Evolutionary conservation across 495 filamentous ascomycete genomes (phyloP).

Genomic region (Copromyces sp.): DNA sequence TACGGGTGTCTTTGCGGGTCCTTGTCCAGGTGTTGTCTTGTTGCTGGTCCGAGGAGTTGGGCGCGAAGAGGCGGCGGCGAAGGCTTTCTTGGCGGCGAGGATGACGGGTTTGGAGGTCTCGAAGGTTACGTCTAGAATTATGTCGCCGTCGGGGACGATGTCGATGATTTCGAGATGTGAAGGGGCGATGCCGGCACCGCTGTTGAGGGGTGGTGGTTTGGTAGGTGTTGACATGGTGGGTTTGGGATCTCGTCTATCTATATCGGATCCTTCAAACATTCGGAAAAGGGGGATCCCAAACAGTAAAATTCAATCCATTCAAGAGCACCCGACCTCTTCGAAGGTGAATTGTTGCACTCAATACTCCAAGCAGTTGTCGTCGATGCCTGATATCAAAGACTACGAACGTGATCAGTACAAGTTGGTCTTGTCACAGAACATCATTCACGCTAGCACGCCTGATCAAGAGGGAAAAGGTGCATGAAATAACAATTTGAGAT

Average conservation of each 20-base stretch:
- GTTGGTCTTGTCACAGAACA: background rate
- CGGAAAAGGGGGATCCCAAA: background rate
- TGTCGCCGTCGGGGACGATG: slow-evolving; percentile 43
- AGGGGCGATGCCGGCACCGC: background rate
- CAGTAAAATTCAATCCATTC: background rate
- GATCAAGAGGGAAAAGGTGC: background rate
- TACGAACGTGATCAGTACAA: background rate
- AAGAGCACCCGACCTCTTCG: no score
- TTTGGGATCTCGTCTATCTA: background rate
- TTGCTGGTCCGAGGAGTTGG: slow-evolving; percentile 6
- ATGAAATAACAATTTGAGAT: background rate
- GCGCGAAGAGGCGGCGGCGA: background rate
- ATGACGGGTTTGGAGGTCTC: slow-evolving; percentile 30
- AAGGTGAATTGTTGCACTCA: background rate
- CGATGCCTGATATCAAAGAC: background rate
- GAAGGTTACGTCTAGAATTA: slow-evolving; percentile 45
- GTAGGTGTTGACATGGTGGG: background rate
- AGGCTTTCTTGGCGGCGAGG: background rate
- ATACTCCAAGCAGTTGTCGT: background rate
- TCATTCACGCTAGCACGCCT: background rate
- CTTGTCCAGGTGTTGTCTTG: slow-evolving; percentile 6
- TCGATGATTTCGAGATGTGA: slow-evolving; percentile 21
- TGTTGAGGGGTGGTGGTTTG: background rate
- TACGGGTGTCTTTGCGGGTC: slow-evolving; percentile 12
- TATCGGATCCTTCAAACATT: background rate